phyloP scores from a whole-genome alignment of 768 basidiomycete species.

The Suillus subluteus region DNA sequence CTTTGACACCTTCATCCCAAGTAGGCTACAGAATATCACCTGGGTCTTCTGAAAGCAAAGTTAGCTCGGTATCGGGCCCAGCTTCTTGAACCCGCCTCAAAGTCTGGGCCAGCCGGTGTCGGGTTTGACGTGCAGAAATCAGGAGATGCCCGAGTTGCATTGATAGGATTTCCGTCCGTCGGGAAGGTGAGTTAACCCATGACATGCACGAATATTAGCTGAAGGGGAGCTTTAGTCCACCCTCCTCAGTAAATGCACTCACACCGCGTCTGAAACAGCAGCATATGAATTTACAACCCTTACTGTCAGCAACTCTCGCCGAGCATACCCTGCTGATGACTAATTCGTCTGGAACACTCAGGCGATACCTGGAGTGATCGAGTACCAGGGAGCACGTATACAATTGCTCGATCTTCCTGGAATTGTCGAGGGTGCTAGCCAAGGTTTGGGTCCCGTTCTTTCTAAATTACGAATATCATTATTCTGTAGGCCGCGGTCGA shows the following conservation, averaged over 20 bases:
- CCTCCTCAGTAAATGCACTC: constrained; percentile 86
- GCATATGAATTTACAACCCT: constrained; percentile 97
- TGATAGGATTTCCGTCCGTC: constrained; percentile 96
- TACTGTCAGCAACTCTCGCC: constrained; percentile 50
- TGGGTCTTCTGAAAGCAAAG: constrained; percentile 93
- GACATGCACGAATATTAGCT: constrained; percentile 4
- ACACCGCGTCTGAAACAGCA: constrained; percentile 86
- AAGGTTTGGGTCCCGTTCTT: constrained; percentile 44
- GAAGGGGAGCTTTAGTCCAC: constrained; percentile 64
- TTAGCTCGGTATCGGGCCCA: constrained; percentile 93
- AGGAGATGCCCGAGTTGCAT: constrained; percentile 88
- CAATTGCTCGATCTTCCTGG: constrained; percentile 95
- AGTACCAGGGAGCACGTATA: constrained; percentile 92
- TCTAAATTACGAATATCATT: not conserved
- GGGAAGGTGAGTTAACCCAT: constrained; percentile 61
- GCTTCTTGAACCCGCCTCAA: constrained; percentile 87
- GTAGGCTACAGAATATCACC: constrained; percentile 92
- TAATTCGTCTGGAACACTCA: constrained; percentile 29
- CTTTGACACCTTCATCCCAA: constrained; percentile 19
- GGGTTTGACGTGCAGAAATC: constrained; percentile 90
- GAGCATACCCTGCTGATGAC: not conserved
- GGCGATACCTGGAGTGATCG: constrained; percentile 97
- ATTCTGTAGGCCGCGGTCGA: constrained; percentile 63
- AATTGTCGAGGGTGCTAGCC: constrained; percentile 92
- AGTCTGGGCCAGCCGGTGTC: constrained; percentile 77